Percentiles rank a stretch among this genome's conserved stretches.
Evolutionary conservation across 306 rosid genomes (phyloP).

Genomic region (Echinosophora koreensis): DNA sequence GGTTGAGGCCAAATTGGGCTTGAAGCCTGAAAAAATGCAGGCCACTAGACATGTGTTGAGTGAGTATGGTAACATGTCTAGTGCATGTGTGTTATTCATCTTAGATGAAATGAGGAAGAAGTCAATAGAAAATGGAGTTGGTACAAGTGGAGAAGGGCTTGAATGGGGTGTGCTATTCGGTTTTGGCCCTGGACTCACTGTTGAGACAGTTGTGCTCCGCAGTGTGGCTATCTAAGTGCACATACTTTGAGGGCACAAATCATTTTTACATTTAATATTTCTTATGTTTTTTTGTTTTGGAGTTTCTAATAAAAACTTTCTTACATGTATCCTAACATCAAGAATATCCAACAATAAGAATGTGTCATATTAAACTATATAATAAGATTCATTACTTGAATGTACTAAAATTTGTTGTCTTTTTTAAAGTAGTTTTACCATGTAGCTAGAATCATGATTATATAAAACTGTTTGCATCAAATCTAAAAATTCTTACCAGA

Average conservation of each 20-base stretch:
- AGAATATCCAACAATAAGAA: not conserved
- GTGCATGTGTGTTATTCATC: conserved; percentile 48
- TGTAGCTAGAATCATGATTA: no score
- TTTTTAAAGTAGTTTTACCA: no score
- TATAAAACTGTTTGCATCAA: no score
- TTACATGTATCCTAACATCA: not conserved
- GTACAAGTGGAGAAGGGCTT: conserved; percentile 48
- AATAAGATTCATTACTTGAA: no score
- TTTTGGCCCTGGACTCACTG: conserved; percentile 50
- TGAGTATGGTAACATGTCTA: conserved; percentile 50
- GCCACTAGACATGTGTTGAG: conserved; percentile 42
- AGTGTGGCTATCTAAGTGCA: not conserved
- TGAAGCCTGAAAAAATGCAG: conserved; percentile 47
- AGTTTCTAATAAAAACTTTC: no score
- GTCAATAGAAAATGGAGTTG: conserved; percentile 23
- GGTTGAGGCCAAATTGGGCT: conserved; percentile 45
- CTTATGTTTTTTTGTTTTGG: not conserved
- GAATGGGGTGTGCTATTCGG: conserved; percentile 53
- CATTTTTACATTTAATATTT: not conserved
- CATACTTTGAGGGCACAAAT: not conserved
- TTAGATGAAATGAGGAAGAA: conserved; percentile 46
- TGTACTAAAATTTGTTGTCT: no score
- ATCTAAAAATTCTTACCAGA: no score
- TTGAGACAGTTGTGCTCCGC: conserved; percentile 44
- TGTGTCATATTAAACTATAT: not conserved